Evolutionary conservation across 345 rosid species (phyloP), one percentile per base, ranked within the genome.

Genomic region (Raphanus sativus): DNA sequence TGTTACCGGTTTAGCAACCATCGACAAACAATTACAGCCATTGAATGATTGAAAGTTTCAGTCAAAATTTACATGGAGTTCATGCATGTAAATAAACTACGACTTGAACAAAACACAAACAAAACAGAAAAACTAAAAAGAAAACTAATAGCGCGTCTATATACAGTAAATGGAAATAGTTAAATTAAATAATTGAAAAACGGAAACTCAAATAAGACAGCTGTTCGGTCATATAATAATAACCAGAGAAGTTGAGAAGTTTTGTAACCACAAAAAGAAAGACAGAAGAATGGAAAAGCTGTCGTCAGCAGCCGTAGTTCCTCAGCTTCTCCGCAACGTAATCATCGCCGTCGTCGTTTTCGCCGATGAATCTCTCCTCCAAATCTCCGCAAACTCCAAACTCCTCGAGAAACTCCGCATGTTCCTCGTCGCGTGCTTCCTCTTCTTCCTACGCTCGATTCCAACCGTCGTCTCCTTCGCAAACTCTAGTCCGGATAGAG

Each of bases 371-470:
- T 84, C 93, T 58, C 85, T 91, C 26, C 26, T 84, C 16, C 80
- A 62, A 75, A 75, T 91, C 29, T 79, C 87, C 8, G 69, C 82
- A 11, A 87, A 74, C 17, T 86, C 72, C 52, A 89, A 80, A 40
- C 81, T 85, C 71, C 80, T 94, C 54, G 83, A 89, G 77, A 59
- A 79, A 50, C 74, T 91, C 75, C 91, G 92, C 30, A 42, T 74
- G 70, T 32, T 87, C 50, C 24, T 90, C 61, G 60, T 84, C 67
- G 17, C 86, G 15, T 83, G 79, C 69, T 88, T 84, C 75, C 80
- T 94, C 85, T 89, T 91, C 85, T 68, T 94, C 33, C 50, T 91
- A 12, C 89, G 96, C 21, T 13, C 87, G 10, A 79, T 93, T 34
- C 87, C 88, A 50, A 83, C 83, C 0, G 40, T 83, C 11, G 48